Percentiles rank a stretch among this genome's conserved stretches.
These are phyloP conservation scores for Ceratocystis smalleyi DNA, from an alignment of 2,329 filamentous ascomycete genomes.

Conservation along the genomic window DNA sequence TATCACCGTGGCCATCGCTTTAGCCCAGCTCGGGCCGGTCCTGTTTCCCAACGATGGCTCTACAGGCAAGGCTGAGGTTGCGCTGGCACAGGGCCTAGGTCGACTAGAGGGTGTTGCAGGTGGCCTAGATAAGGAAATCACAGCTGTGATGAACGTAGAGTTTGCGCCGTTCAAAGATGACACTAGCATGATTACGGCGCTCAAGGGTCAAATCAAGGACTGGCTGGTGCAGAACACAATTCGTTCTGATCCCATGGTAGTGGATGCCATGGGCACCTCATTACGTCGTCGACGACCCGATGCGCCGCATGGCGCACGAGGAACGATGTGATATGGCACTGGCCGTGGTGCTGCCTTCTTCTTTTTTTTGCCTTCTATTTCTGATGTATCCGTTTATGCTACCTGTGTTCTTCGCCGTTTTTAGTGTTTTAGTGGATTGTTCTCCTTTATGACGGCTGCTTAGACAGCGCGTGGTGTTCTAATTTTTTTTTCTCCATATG, in stretches of 20 bases:
- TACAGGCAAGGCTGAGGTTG: slow-evolving; percentile 29
- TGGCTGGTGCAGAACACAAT: slow-evolving; percentile 82
- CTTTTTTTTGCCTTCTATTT: slow-evolving; percentile 1
- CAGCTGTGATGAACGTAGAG: slow-evolving; percentile 58
- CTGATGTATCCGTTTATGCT: neutral
- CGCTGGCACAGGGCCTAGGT: slow-evolving; percentile 46
- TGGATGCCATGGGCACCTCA: slow-evolving; percentile 57
- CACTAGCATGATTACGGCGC: slow-evolving; percentile 35
- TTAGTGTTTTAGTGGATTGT: neutral
- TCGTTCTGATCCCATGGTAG: slow-evolving; percentile 62
- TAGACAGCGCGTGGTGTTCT: neutral
- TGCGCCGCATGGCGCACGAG: slow-evolving; percentile 45
- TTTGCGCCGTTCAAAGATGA: slow-evolving; percentile 70
- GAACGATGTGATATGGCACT: slow-evolving; percentile 19
- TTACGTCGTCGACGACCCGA: slow-evolving; percentile 47
- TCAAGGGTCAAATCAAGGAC: slow-evolving; percentile 57
- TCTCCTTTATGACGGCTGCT: neutral
- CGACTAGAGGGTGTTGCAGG: slow-evolving; percentile 46
- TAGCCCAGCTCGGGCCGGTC: slow-evolving; percentile 64
- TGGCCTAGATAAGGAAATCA: slow-evolving; percentile 52
- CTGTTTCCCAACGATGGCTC: slow-evolving; percentile 27
- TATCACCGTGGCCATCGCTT: slow-evolving; percentile 67
- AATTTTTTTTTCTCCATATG: neutral
- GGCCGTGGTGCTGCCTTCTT: neutral
- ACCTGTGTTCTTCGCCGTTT: neutral